phyloP scores from a whole-genome alignment of 306 rosid species.

The Trichosanthes truncata region DNA sequence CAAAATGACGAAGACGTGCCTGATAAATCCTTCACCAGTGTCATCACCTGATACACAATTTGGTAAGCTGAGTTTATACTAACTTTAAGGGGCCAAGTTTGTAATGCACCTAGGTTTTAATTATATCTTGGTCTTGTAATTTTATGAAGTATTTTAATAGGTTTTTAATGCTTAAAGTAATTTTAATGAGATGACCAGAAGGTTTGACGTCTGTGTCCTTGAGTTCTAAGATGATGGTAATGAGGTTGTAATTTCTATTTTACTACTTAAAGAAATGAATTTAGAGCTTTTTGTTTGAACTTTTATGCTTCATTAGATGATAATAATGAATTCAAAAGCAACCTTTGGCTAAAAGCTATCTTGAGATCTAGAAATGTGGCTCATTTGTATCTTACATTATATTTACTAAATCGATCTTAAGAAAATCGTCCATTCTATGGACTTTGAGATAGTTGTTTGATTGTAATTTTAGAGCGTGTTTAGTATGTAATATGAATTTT shows the following conservation, averaged over 20 bases:
- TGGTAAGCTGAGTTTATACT: not conserved
- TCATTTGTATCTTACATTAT: no score
- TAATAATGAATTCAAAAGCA: not conserved
- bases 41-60: not conserved
- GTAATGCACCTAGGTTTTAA: no score
- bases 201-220: not conserved
- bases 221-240: not conserved
- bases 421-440: no score
- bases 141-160: not conserved
- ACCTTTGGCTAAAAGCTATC: not conserved
- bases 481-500: no score
- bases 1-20: slow-evolving; percentile 10
- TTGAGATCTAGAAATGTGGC: no score
- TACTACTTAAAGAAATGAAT: not conserved
- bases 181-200: not conserved
- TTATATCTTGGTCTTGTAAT: not conserved
- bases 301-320: not conserved
- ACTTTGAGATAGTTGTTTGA: no score
- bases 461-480: no score
- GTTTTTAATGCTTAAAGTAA: not conserved
- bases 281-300: not conserved
- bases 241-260: not conserved
- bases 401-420: no score
- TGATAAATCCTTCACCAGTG: not conserved
- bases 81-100: not conserved